Conservation (phyloP, 495 filamentous ascomycete genomes). For the Neurospora africana region DNA sequence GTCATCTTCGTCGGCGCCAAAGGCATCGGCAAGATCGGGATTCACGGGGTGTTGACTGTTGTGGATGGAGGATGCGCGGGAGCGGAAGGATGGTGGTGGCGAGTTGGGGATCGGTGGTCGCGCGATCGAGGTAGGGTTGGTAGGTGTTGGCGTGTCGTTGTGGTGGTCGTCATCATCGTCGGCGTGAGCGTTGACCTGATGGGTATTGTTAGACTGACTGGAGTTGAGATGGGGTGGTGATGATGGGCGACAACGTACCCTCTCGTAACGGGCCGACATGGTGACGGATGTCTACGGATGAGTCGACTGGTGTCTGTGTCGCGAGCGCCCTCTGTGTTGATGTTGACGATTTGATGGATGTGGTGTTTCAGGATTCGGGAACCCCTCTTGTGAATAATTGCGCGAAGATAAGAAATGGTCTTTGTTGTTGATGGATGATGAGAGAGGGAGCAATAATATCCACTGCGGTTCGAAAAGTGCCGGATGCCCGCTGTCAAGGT, state of each 20-base stretch:
- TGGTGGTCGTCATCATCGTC: conserved; percentile 28
- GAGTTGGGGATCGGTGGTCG: conserved; percentile 56
- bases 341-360: background rate
- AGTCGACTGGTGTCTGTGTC: background rate
- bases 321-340: background rate
- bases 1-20: conserved; percentile 62
- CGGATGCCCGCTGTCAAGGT: background rate
- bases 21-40: conserved; percentile 77
- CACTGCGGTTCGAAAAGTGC: background rate
- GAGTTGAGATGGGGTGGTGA: too few species aligned
- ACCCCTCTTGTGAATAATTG: background rate
- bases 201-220: background rate
- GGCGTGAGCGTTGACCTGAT: conserved; percentile 38
- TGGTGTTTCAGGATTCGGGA: background rate
- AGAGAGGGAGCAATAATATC: background rate
- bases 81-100: conserved; percentile 90
- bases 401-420: conserved; percentile 6
- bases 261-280: conserved; percentile 78
- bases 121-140: conserved; percentile 12
- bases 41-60: conserved; percentile 50
- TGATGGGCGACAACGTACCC: conserved; percentile 45
- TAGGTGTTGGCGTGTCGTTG: conserved; percentile 15
- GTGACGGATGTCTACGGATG: conserved; percentile 25
- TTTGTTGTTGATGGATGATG: conserved; percentile 4
- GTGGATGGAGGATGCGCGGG: conserved; percentile 61